Base-by-base conservation (phyloP, 441 rosid species). In the Adansonia grandidieri region DNA sequence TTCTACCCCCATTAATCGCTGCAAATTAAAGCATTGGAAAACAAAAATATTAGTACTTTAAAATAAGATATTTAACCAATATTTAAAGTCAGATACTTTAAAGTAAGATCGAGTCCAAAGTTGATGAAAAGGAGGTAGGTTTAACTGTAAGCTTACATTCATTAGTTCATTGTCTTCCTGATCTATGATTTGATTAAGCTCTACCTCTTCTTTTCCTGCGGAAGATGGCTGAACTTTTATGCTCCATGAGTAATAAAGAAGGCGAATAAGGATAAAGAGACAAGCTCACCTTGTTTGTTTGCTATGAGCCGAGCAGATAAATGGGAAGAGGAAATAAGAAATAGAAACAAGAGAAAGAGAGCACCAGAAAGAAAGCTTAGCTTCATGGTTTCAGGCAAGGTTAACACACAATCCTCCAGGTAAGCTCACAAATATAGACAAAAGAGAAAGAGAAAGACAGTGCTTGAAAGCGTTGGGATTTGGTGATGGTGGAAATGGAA, bases 1-100 rank as follows among this genome's bases (percentile, higher is more conserved):
- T 77, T 87, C 91, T 77, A 71, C 66, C 2, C 88, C 93, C 87
- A 88, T 86, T 78, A 87, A 74, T 83, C 84, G 80, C 89, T 80
- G 44, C 54, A 24, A 24, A 24, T 24, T 24, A 44, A 67, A 48
- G 50, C 3, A 2, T 57, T 54, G 68, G 47, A 66, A 61, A 78
- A 60, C 17, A 45, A 73, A 24, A 56, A 44, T 3, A 51, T 6
- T 13, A 13, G 15, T 62, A 5, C 66, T 32, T 63, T 10, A 11
- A 9, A 66, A 13, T 32, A 11, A 32, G 42, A 14, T 20, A 9
- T 24, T 51, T 54, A 63, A 68, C 57, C 17, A 63, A 24, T 32
- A 66, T 24, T 2, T n/a, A 7, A 2, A 24, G 28, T 24, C 28
- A 24, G 28, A 24, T 24, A 24, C 28, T 24, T 24, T 24, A 24